Evolutionary conservation across 1,139 yeast genomes (phyloP), one percentile per base, ranked within the genome.

Genomic region (Citeromyces hawaiiensis): DNA sequence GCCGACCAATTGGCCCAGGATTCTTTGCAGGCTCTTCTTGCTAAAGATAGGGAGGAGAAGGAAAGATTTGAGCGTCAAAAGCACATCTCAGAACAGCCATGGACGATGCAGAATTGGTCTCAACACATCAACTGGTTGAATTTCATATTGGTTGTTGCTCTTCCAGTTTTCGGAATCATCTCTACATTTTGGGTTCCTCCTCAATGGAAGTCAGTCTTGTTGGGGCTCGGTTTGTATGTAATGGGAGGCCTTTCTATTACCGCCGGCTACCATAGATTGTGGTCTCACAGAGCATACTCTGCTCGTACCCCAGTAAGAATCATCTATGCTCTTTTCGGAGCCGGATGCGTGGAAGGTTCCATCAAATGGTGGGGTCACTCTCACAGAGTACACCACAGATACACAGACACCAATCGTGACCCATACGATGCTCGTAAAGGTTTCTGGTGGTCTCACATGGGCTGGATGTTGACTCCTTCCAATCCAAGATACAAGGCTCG

Each of bases 321-420:
- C 37, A 70, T 82, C 51, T 80, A 71, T 53, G 94, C 95, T 36
- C 64, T 86, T 37, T 82, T 83, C 49, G 98, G 98, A 43, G 93
- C 95, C 36, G 94, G 95, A 42, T 85, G 96, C 43, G 87, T 86
- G 43, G 94, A 91, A 64, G 98, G 98, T 49, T 87, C 96, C 39
- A 81, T 88, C 60, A 87, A 91, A 65, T 93, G 98, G 98, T 91
- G 98, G 98, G 79, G 93, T 41, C 96, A 91, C 59, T 82, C 93
- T 42, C 98, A 91, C 68, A 79, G 98, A 69, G 76, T 93, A 47
- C 98, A 91, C 66, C 98, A 91, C 68, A 76, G 98, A 64, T 91
- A 82, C 68, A 91, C 97, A 13, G 98, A 91, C 64, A 91, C 98
- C 37, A 70, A 77, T 46, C 82, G 95, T 71, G 98, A 91, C 61